Base-by-base conservation (phyloP, 192 early-diverging fungal species). In the Backusella circina region DNA sequence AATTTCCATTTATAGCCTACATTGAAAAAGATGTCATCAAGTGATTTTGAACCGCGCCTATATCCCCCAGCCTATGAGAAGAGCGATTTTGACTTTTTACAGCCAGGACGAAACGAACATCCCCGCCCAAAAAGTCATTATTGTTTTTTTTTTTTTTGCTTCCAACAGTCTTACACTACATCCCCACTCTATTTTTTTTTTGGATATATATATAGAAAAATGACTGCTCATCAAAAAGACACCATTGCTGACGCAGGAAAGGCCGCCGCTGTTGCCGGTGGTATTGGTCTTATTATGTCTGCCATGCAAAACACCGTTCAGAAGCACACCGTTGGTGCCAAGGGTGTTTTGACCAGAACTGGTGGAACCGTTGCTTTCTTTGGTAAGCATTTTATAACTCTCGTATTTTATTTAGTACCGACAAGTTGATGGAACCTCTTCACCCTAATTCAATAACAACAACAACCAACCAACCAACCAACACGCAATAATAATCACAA, bases 281-380 rank as follows among this genome's bases (percentile, higher is more conserved):
- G 88, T 66, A 69, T 88, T n/a, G 92, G 92, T 74, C 80, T 93
- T 41, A 79, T 93, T 70, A 85, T 90, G 35, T 89, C 90, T 21
- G 88, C 92, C 10, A 87, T 89, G 67, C 91, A 92, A 78, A 93
- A 91, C 67, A 86, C 91, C 16, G 39, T 90, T 44, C 86, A 84
- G 75, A 78, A 79, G 47, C 84, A 87, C 61, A 79, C 77, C 47
- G 64, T 81, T 38, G 86, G 88, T 47, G 88, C 88, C 21, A 75
- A 65, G 32, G 86, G 86, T 69, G 80, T 93, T 31, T 77, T 92
- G 72, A 86, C 86, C 32, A 79, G 87, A 79, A 87, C 86, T 68
- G 91, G 92, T 71, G 77, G 87, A 44, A 91, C 90, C 65, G 88
- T 93, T 51, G 87, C 84, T 39, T 84, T 86, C 73, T 90, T 92